Conservation (phyloP, 1,139 yeast genomes). For the Yamadazyma membranifaciens region DNA sequence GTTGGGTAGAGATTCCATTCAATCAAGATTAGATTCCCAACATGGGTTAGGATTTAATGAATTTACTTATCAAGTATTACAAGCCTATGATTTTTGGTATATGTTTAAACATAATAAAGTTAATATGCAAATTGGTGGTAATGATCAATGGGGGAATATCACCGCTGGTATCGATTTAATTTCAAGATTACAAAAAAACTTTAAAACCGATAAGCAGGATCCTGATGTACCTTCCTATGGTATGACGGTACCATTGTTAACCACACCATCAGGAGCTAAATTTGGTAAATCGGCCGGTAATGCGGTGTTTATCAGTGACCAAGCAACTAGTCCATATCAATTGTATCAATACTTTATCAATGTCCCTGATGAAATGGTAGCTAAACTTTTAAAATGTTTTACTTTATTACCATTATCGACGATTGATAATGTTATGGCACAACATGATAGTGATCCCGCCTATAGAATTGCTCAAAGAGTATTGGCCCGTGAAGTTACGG, state of each 20-base stretch:
- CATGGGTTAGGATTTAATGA: constrained; percentile 90
- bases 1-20: constrained; percentile 88
- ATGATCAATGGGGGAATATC: constrained; percentile 98
- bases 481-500: constrained; percentile 83
- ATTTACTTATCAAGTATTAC: constrained; percentile 87
- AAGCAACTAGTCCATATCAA: constrained; percentile 74
- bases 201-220: constrained; percentile 14
- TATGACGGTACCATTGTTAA: constrained; percentile 83
- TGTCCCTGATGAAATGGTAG: constrained; percentile 75
- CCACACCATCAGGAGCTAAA: constrained; percentile 88
- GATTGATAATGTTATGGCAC: constrained; percentile 51
- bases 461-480: constrained; percentile 69
- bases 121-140: constrained; percentile 87
- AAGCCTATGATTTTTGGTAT: constrained; percentile 93
- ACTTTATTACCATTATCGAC: constrained; percentile 69
- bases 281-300: constrained; percentile 98
- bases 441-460: constrained; percentile 61
- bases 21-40: constrained; percentile 64
- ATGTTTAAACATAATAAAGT: constrained; percentile 61
- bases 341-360: constrained; percentile 84
- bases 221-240: constrained; percentile 53
- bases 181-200: constrained; percentile 48
- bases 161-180: constrained; percentile 94
- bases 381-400: constrained; percentile 66
- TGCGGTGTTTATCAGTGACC: constrained; percentile 81